These are phyloP conservation scores for Turnera subulata DNA, from an alignment of 345 rosid genomes.

Conservation along the genomic window DNA sequence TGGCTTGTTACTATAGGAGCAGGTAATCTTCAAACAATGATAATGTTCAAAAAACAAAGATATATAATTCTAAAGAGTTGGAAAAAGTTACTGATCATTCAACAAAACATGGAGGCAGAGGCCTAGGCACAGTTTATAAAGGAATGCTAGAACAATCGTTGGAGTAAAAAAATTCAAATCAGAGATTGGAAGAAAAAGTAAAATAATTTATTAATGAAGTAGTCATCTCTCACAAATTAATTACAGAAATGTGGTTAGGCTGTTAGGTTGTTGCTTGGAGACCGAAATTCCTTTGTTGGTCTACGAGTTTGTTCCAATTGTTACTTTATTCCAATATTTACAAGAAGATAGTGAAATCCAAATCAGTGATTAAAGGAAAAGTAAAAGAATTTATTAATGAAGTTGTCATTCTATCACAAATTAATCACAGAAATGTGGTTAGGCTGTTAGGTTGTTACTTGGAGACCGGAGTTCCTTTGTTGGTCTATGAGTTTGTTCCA, in stretches of 20 bases:
- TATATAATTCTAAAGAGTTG: constrained; percentile 8
- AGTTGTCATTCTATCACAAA: constrained; percentile 13
- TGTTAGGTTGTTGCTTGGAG: constrained; percentile 13
- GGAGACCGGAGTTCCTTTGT: constrained; percentile 7
- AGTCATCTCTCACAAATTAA: constrained; percentile 13
- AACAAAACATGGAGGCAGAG: constrained; percentile 13
- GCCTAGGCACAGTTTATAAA: constrained; percentile 13
- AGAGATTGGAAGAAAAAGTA: background rate
- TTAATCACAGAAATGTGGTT: constrained; percentile 16
- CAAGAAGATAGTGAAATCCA: constrained; percentile 9
- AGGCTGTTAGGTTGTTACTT: constrained; percentile 10
- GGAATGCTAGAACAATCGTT: constrained; percentile 13
- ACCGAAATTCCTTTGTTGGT: constrained; percentile 7
- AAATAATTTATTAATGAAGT: constrained; percentile 15
- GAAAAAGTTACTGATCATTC: constrained; percentile 3
- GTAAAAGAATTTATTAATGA: constrained; percentile 11
- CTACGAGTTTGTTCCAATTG: constrained; percentile 11
- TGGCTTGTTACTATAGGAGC: background rate
- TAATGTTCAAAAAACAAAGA: background rate
- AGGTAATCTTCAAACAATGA: background rate
- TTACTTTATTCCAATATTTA: constrained; percentile 6
- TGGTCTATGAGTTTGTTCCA: constrained; percentile 13
- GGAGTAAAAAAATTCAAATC: constrained; percentile 11
- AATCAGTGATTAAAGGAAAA: background rate
- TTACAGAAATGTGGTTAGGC: constrained; percentile 15